Conservation (phyloP, 129 eudicot genomes). For the Escallonia rubra region DNA sequence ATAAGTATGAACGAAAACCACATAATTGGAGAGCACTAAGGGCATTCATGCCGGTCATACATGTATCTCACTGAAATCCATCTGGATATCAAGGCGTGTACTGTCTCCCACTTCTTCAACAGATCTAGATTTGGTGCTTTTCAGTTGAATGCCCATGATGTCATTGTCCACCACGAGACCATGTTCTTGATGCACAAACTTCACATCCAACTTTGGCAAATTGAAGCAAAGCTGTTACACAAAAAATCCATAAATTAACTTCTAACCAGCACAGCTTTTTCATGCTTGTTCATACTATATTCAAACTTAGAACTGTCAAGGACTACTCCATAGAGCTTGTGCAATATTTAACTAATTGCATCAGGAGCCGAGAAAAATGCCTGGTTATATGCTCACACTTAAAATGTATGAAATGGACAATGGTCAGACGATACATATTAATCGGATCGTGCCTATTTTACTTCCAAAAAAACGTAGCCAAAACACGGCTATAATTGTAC, state of each 20-base stretch:
- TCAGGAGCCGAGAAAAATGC: background rate
- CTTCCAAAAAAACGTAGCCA: too few relatives aligned
- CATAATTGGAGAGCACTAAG: slow-evolving; percentile 2
- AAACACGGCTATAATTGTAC: too few relatives aligned
- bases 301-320: background rate
- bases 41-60: slow-evolving; percentile 35
- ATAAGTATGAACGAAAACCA: background rate
- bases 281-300: background rate
- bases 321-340: background rate
- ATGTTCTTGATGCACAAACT: slow-evolving; percentile 62
- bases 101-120: slow-evolving; percentile 94
- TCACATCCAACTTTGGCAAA: slow-evolving; percentile 78
- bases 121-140: slow-evolving; percentile 61
- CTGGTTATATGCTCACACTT: background rate
- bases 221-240: slow-evolving; percentile 50
- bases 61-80: slow-evolving; percentile 97
- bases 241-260: slow-evolving; percentile 6
- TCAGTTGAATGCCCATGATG: slow-evolving; percentile 89
- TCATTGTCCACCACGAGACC: slow-evolving; percentile 65
- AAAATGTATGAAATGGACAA: background rate
- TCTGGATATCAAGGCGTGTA: slow-evolving; percentile 74
- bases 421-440: background rate
- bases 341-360: background rate
- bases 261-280: background rate
- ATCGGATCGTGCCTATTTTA: too few relatives aligned